These are phyloP conservation scores for Nitzschia putrida DNA, from an alignment of 108 stramenopile genomes.

Conservation along the genomic window DNA sequence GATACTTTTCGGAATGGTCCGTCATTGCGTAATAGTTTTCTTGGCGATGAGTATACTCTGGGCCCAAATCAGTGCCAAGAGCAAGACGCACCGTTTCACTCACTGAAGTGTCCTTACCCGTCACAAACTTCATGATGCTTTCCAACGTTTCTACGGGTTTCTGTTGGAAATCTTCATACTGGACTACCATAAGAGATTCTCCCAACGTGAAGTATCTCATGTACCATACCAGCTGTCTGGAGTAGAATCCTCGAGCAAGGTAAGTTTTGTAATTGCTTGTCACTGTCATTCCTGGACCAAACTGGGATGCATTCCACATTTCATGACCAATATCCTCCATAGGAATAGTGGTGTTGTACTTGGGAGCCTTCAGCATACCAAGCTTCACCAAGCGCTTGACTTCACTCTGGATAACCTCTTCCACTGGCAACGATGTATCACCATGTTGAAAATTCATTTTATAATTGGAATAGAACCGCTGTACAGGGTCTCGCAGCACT, in stretches of 20 bases:
- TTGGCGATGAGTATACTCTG: too few relatives aligned
- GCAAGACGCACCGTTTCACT: too few relatives aligned
- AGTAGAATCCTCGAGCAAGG: slow-evolving; percentile 24
- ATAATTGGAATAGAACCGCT: slow-evolving; percentile 78
- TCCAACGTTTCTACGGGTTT: too few relatives aligned
- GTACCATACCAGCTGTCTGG: slow-evolving; percentile 13
- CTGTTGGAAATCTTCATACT: slow-evolving; percentile 14
- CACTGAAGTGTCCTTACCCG: too few relatives aligned
- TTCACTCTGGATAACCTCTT: background rate
- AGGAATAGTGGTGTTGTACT: background rate
- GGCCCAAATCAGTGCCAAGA: too few relatives aligned
- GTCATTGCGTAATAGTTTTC: background rate
- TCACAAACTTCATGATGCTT: too few relatives aligned
- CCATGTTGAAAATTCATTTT: slow-evolving; percentile 58
- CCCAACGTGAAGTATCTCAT: slow-evolving; percentile 15
- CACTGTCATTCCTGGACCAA: background rate
- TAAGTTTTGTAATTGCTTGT: background rate
- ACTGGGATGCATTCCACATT: background rate
- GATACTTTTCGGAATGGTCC: slow-evolving; percentile 45
- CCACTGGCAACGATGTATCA: background rate
- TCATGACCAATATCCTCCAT: background rate
- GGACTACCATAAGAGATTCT: slow-evolving; percentile 3
- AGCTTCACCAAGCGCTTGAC: background rate
- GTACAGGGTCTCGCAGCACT: slow-evolving; percentile 81
- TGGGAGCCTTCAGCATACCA: background rate